Conservation (phyloP, 2,329 filamentous ascomycete species). For the Fusarium nematophilum region DNA sequence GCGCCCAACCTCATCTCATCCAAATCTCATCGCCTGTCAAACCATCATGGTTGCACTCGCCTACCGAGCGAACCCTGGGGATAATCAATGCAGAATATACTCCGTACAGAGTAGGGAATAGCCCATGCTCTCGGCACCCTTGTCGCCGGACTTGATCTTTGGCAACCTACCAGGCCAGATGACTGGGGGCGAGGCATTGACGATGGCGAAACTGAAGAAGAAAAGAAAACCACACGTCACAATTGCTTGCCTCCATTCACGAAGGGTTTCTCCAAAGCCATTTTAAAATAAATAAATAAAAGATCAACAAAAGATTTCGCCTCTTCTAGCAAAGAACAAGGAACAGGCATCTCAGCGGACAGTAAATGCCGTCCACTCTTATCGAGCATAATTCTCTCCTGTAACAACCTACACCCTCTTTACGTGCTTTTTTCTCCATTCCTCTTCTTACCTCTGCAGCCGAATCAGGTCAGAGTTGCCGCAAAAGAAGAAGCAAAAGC, state of each 20-base stretch:
- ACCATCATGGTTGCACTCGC: constrained; percentile 8
- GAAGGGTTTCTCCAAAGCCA: too few relatives aligned
- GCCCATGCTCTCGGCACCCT: not conserved
- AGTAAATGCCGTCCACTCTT: not conserved
- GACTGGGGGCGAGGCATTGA: not conserved
- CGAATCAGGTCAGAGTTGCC: not conserved
- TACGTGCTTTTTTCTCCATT: not conserved
- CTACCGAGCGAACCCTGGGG: not conserved
- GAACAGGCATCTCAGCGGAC: not conserved
- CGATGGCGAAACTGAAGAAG: constrained; percentile 3
- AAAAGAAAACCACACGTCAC: not conserved
- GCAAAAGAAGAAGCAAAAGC: not conserved
- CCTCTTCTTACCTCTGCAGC: not conserved
- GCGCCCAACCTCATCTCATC: constrained; percentile 1
- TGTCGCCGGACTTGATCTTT: not conserved
- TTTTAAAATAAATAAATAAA: too few relatives aligned
- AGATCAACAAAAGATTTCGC: not conserved
- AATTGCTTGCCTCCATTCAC: not conserved
- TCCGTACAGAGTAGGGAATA: not conserved
- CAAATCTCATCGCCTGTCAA: not conserved
- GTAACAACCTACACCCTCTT: not conserved
- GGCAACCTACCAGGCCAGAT: not conserved
- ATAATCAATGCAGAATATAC: not conserved
- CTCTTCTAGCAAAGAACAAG: not conserved
- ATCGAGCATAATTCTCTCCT: not conserved